These are phyloP conservation scores for Hermanozyma aechmeae DNA, from an alignment of 805 yeast genomes.

Conservation along the genomic window DNA sequence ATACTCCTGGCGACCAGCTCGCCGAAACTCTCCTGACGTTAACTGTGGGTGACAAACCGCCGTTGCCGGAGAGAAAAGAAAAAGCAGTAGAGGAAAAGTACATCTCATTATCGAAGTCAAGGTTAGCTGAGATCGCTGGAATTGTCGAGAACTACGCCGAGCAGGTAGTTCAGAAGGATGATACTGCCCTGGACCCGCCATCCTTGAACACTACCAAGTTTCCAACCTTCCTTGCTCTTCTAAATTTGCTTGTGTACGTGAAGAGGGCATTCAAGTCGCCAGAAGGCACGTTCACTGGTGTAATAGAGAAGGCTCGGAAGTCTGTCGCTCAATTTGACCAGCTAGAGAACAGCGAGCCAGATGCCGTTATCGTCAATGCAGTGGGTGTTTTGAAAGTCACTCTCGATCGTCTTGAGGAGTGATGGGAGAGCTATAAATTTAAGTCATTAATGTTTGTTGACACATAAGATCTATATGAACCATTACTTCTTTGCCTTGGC, in stretches of 20 bases:
- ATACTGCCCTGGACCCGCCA: too few species aligned
- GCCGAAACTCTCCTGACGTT: neutral
- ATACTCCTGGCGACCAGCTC: neutral
- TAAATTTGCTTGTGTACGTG: conserved; percentile 41
- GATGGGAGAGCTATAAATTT: conserved; percentile 1
- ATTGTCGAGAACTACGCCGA: conserved; percentile 5
- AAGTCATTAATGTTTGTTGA: neutral
- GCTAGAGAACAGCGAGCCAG: conserved; percentile 8
- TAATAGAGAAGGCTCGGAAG: too few species aligned
- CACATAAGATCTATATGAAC: neutral
- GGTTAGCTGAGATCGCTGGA: neutral
- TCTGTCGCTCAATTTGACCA: too few species aligned
- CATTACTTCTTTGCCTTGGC: conserved; percentile 17
- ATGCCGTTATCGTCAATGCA: conserved; percentile 18
- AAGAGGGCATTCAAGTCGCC: conserved; percentile 12
- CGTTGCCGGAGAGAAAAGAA: neutral
- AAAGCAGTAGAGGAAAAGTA: neutral
- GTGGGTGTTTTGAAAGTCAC: conserved; percentile 25
- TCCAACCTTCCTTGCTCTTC: conserved; percentile 42
- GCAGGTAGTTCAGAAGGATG: too few species aligned
- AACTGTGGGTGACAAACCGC: neutral
- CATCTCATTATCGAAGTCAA: neutral
- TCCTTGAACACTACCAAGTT: conserved; percentile 19
- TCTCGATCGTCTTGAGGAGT: conserved; percentile 19
- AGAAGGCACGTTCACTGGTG: too few species aligned